These are phyloP conservation scores for Coniochaeta sp. DNA, from an alignment of 2,329 filamentous ascomycete species.

Conservation along the genomic window DNA sequence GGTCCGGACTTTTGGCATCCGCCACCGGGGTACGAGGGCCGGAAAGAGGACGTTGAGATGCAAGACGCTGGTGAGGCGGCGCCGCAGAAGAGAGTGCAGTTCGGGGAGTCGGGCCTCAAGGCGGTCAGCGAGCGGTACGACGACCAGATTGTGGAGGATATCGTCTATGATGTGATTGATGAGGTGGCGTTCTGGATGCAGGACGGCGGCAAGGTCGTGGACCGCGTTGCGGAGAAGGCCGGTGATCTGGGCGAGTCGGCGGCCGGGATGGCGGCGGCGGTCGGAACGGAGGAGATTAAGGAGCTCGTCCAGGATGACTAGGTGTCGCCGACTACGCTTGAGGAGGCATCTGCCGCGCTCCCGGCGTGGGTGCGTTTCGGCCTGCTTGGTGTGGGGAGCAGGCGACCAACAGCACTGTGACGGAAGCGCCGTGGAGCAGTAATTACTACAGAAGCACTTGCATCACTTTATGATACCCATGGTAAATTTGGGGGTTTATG, in stretches of 20 bases:
- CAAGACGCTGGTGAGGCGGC: conserved; percentile 21
- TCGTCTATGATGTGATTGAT: conserved; percentile 88
- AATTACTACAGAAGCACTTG: background rate
- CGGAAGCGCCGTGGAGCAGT: background rate
- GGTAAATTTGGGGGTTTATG: background rate
- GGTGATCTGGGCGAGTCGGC: conserved; percentile 16
- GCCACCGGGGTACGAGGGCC: conserved; percentile 50
- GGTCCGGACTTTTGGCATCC: conserved; percentile 90
- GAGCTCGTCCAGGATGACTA: conserved; percentile 58
- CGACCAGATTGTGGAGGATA: conserved; percentile 91
- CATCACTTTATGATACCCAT: background rate
- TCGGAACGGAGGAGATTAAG: conserved; percentile 51
- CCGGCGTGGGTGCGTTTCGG: background rate
- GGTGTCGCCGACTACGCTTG: background rate
- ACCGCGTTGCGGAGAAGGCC: conserved; percentile 27
- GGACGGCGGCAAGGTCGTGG: conserved; percentile 48
- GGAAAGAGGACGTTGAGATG: conserved; percentile 41
- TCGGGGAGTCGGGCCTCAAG: background rate
- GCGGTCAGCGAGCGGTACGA: conserved; percentile 72
- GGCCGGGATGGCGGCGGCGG: conserved; percentile 17
- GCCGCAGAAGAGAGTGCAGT: background rate
- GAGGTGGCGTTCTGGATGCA: conserved; percentile 87
- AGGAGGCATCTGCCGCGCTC: background rate
- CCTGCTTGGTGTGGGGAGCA: background rate
- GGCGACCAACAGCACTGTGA: background rate